Conservation (phyloP, 2,329 filamentous ascomycete genomes). For the Alternaria dauci region DNA sequence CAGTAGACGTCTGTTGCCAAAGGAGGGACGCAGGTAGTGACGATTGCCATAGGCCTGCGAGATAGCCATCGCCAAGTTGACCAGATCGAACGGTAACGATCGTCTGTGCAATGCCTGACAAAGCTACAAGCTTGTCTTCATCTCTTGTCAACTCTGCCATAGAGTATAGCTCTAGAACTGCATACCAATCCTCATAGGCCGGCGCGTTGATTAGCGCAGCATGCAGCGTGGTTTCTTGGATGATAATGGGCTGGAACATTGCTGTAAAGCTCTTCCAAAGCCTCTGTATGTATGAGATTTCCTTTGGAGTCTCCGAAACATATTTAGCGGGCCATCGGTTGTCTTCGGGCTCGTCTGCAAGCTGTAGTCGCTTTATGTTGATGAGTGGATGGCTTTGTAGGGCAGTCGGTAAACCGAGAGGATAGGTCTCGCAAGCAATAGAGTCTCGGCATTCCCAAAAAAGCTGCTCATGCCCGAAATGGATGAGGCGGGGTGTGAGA, state of each 20-base stretch:
- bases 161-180: conserved; percentile 11
- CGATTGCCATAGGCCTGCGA: conserved; percentile 20
- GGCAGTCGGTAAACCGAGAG: neutral
- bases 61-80: conserved; percentile 5
- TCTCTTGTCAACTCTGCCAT: too few relatives aligned
- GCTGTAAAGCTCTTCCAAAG: neutral
- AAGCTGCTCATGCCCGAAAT: conserved; percentile 26
- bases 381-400: neutral
- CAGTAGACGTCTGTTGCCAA: too few relatives aligned
- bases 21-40: conserved; percentile 7
- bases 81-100: neutral
- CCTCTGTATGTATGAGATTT: neutral
- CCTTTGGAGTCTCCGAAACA: neutral
- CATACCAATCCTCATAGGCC: conserved; percentile 9
- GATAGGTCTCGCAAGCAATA: conserved; percentile 21
- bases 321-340: conserved; percentile 9
- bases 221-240: conserved; percentile 3
- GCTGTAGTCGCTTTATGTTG: conserved; percentile 9
- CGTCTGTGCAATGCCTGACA: conserved; percentile 16
- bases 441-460: conserved; percentile 31
- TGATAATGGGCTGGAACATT: neutral
- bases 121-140: conserved; percentile 16
- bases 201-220: too few relatives aligned
- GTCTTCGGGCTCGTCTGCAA: conserved; percentile 3
- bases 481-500: conserved; percentile 27